These are phyloP conservation scores for Oryza meyeriana DNA, from an alignment of 176 grass and related monocot genomes.

Conservation along the genomic window DNA sequence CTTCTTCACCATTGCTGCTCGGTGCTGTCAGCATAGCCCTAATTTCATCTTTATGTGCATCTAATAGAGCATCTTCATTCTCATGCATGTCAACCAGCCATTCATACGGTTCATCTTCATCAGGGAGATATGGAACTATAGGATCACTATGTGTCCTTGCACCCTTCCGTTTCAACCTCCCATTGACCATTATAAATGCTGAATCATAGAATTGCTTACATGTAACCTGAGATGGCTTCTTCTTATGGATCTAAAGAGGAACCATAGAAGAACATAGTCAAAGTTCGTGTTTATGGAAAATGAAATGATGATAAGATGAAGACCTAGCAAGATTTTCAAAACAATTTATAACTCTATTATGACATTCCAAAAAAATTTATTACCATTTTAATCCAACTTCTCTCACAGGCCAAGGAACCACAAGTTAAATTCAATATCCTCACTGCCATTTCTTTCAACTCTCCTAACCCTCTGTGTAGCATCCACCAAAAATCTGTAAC, in stretches of 20 bases:
- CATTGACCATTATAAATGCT: conserved; percentile 7
- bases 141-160: neutral
- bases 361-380: neutral
- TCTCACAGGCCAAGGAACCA: neutral
- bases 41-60: neutral
- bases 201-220: conserved; percentile 9
- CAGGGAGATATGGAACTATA: neutral
- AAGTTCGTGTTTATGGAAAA: neutral
- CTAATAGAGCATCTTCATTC: neutral
- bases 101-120: neutral
- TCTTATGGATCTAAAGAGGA: neutral
- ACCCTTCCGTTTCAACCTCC: conserved; percentile 8
- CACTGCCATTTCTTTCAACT: conserved; percentile 25
- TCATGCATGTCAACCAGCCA: neutral
- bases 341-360: neutral
- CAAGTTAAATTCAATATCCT: conserved; percentile 28
- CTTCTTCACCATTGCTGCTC: neutral
- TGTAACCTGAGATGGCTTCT: neutral
- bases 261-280: neutral
- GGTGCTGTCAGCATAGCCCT: neutral
- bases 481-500: conserved; percentile 14
- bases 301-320: neutral
- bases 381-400: conserved; percentile 22
- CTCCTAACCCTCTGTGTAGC: neutral
- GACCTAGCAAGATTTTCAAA: neutral